Percentiles rank a stretch among this genome's conserved stretches.
Evolutionary conservation across 306 rosid species (phyloP).

Genomic region (Dicorynia guianensis): DNA sequence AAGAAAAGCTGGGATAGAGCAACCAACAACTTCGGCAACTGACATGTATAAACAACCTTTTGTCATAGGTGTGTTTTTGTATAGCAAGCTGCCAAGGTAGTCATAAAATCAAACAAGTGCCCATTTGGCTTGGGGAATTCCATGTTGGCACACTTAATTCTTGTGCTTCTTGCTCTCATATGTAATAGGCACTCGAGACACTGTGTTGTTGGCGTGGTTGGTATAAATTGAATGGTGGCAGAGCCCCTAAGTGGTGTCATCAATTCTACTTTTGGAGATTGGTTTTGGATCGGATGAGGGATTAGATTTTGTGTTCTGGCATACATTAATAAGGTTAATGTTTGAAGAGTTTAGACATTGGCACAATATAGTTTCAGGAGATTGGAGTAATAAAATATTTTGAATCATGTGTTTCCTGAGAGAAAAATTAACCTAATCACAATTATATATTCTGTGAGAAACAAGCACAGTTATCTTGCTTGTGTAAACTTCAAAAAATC

Average conservation of each 20-base stretch:
- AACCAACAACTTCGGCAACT: conserved; percentile 69
- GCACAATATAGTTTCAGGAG: conserved; percentile 18
- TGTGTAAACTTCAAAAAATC: conserved; percentile 13
- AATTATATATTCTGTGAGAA: background rate
- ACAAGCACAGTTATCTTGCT: conserved; percentile 10
- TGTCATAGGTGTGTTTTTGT: conserved; percentile 77
- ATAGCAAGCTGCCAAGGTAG: conserved; percentile 14
- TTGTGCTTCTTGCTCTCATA: background rate
- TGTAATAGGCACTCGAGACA: background rate
- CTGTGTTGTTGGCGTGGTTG: conserved; percentile 21
- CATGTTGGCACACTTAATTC: background rate
- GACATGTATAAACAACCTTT: conserved; percentile 84
- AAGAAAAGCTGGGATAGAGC: conserved; percentile 59
- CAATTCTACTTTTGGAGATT: background rate
- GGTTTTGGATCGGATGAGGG: conserved; percentile 8
- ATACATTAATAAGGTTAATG: conserved; percentile 9
- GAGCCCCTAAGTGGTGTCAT: conserved; percentile 21
- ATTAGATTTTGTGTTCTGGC: background rate
- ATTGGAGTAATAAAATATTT: conserved; percentile 12
- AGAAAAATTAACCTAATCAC: conserved; percentile 21
- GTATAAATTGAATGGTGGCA: conserved; percentile 16
- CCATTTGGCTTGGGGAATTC: background rate
- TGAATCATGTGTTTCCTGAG: background rate
- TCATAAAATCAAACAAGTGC: conserved; percentile 31
- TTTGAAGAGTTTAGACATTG: conserved; percentile 16